These are phyloP conservation scores for Themeda triandra DNA, from an alignment of 176 grass and related monocot species.

Conservation along the genomic window DNA sequence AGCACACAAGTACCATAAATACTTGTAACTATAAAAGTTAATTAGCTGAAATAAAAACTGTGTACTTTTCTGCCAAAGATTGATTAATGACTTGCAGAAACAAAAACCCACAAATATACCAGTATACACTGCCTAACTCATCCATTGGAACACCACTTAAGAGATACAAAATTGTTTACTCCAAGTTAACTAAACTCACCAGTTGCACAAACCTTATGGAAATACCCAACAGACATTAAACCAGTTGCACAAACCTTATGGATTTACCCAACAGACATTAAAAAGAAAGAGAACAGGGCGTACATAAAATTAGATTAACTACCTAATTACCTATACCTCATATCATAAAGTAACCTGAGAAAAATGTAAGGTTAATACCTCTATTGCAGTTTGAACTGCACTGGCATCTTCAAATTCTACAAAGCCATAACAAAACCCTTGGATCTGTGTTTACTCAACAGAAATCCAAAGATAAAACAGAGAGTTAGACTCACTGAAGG, in stretches of 20 bases:
- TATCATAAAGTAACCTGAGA: not conserved
- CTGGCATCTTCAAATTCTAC: slow-evolving; percentile 89
- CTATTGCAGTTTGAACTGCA: slow-evolving; percentile 75
- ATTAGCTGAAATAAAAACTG: not conserved
- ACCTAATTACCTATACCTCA: not conserved
- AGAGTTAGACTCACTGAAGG: not conserved
- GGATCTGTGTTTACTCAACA: slow-evolving; percentile 50
- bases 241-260: not conserved
- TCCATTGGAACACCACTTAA: not conserved
- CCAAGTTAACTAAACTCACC: not conserved
- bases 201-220: not conserved
- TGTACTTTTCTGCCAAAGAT: not conserved
- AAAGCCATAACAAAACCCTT: slow-evolving; percentile 97
- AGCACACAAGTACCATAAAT: not conserved
- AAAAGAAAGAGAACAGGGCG: not conserved
- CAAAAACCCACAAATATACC: not conserved
- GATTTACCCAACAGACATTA: not conserved
- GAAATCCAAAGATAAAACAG: not conserved
- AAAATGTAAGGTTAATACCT: slow-evolving; percentile 41
- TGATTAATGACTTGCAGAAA: not conserved
- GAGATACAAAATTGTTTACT: not conserved
- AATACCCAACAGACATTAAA: not conserved
- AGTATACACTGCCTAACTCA: not conserved
- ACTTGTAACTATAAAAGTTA: not conserved
- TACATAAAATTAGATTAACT: not conserved